Evolutionary conservation across 768 basidiomycete species (phyloP).

Genomic region (Lentinula edodes): DNA sequence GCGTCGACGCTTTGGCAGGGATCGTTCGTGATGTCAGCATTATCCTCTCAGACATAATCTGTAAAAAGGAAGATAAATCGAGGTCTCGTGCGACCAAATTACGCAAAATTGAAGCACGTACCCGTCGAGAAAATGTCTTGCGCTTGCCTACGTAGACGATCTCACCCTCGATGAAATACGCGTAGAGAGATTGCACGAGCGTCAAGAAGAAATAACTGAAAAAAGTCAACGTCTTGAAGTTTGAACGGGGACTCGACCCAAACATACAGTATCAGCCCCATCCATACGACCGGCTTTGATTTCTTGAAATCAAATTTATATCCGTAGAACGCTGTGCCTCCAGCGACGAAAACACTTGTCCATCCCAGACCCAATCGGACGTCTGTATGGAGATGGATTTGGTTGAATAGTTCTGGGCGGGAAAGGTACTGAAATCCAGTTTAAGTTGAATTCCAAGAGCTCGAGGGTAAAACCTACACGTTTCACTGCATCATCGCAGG

Average conservation of each 20-base stretch:
- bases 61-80: background rate
- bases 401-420: conserved; percentile 77
- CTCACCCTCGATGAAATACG: conserved; percentile 79
- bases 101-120: conserved; percentile 27
- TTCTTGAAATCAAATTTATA: conserved; percentile 87
- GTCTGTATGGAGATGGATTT: conserved; percentile 84
- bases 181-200: conserved; percentile 67
- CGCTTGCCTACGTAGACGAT: conserved; percentile 86
- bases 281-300: conserved; percentile 75
- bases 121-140: conserved; percentile 84
- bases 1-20: conserved; percentile 44
- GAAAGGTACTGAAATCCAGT: conserved; percentile 67
- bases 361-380: conserved; percentile 85
- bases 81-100: background rate
- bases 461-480: conserved; percentile 46
- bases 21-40: conserved; percentile 66
- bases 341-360: conserved; percentile 77
- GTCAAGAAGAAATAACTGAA: conserved; percentile 73
- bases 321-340: conserved; percentile 78
- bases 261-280: conserved; percentile 73
- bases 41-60: conserved; percentile 91
- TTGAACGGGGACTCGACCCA: background rate
- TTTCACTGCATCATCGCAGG: conserved; percentile 85
- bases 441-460: background rate
- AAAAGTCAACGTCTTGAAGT: conserved; percentile 6